Evolutionary conservation across 331 rosid genomes (phyloP).

Genomic region (Rosa hybrid): DNA sequence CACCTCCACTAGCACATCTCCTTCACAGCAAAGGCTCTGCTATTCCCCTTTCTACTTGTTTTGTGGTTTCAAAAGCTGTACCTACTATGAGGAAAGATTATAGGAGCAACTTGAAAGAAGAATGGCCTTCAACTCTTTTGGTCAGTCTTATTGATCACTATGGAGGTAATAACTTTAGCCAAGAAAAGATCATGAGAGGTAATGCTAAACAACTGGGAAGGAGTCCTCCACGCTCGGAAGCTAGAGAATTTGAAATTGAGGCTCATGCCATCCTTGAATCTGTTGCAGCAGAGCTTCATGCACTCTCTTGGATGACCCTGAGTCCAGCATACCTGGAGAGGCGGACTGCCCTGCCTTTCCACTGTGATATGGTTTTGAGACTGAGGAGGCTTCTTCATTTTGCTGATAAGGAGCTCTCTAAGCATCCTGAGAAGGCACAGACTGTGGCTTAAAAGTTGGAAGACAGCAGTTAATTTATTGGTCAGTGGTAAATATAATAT

Average conservation of each 20-base stretch:
- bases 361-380: conserved; percentile 98
- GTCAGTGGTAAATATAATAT: conserved; percentile 19
- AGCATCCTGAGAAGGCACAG: conserved; percentile 68
- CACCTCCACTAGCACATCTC: conserved; percentile 97
- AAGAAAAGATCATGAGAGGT: conserved; percentile 68
- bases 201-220: conserved; percentile 66
- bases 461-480: conserved; percentile 19
- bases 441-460: conserved; percentile 21
- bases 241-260: conserved; percentile 73
- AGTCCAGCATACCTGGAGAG: conserved; percentile 93
- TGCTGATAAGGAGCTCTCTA: conserved; percentile 86
- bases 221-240: conserved; percentile 62
- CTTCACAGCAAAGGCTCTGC: conserved; percentile 99
- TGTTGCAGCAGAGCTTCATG: conserved; percentile 93
- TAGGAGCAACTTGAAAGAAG: conserved; percentile 78
- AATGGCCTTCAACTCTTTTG: conserved; percentile 90
- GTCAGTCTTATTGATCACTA: conserved; percentile 91
- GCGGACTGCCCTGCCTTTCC: conserved; percentile 88
- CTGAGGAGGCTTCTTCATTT: conserved; percentile 91
- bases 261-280: conserved; percentile 84
- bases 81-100: conserved; percentile 88
- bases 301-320: conserved; percentile 93
- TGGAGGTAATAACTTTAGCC: conserved; percentile 67
- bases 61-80: conserved; percentile 89
- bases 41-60: conserved; percentile 88